Percentiles rank a stretch among this genome's conserved stretches.
phyloP scores from a whole-genome alignment of 192 early-diverging fungal genomes.

The Rhizoclosmatium globosum region DNA sequence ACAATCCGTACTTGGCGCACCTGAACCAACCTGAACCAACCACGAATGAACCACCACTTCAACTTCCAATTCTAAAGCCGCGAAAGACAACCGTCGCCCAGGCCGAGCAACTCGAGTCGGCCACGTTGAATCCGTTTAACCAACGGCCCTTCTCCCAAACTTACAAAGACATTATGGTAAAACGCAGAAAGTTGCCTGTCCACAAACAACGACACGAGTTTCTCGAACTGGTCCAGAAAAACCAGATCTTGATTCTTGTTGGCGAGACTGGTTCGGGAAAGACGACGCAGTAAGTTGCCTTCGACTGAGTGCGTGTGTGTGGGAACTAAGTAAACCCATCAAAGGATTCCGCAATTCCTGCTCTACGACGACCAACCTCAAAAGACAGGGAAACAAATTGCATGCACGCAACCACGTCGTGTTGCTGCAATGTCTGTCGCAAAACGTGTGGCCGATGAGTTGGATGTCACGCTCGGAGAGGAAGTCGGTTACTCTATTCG shows the following conservation, averaged over 20 bases:
- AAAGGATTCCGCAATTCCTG: constrained; percentile 95
- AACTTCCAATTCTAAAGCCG: constrained; percentile 58
- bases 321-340: neutral
- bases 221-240: constrained; percentile 88
- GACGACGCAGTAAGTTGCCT: constrained; percentile 86
- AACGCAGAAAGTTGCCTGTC: constrained; percentile 90
- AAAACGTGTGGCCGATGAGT: constrained; percentile 96
- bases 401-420: constrained; percentile 98
- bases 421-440: constrained; percentile 99
- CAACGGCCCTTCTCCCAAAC: constrained; percentile 78
- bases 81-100: constrained; percentile 86
- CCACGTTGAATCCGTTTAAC: constrained; percentile 79
- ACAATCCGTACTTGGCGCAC: constrained; percentile 56
- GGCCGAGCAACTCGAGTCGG: constrained; percentile 82
- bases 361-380: constrained; percentile 91
- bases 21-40: neutral
- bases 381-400: constrained; percentile 86
- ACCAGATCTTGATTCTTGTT: constrained; percentile 94
- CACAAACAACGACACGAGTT: constrained; percentile 93
- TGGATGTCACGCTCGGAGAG: constrained; percentile 92
- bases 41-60: neutral
- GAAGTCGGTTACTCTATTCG: constrained; percentile 99
- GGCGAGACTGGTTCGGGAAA: constrained; percentile 75
- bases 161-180: constrained; percentile 87
- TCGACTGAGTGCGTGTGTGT: neutral